Evolutionary conservation across 345 rosid species (phyloP), one percentile per base, ranked within the genome.

Genomic region (Citrus trifoliata): DNA sequence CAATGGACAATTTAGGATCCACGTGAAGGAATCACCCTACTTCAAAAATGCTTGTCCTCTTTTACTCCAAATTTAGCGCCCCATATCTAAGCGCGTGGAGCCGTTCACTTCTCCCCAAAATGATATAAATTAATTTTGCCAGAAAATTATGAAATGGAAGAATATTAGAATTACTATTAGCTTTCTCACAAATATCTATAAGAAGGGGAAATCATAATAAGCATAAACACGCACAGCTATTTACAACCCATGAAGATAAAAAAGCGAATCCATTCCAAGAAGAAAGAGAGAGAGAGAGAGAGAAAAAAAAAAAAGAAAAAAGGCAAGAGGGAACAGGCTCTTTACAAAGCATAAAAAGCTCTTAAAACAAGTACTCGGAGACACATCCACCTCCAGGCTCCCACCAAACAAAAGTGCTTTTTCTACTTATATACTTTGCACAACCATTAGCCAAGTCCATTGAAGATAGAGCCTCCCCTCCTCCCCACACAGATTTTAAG

Each of bases 351-450:
- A 19, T 62, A 27, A 77, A 77, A 35, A 60, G 40, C 46, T 25
- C 48, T 58, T 53, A 46, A 79, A 73, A 73, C 80, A 78, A 79
- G 70, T 62, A 82, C 82, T 83, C 51, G 68, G 83, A 61, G 86
- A 76, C 75, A 76, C 76, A 59, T 58, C 83, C 80, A 42, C 78
- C 78, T 24, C 71, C 51, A 46, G 48, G 18, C 76, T 53, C 51
- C 58, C 19, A 21, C 74, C 79, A 51, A 73, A 75, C 82, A 77
- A 77, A 81, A 74, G 69, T 82, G 79, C 87, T 70, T 76, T 83
- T 75, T 76, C 70, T 46, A 21, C 42, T 8, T 7, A 4, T 53
- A 32, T 35, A 69, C 77, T 63, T 51, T 71, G 58, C 37, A 64
- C 77, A 70, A 60, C 48, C 73, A 74, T 63, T 48, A 59, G 51